Evolutionary conservation across 2,329 filamentous ascomycete species (phyloP), one percentile per base, ranked within the genome.

Genomic region (Torrubiella hemipterigena): DNA sequence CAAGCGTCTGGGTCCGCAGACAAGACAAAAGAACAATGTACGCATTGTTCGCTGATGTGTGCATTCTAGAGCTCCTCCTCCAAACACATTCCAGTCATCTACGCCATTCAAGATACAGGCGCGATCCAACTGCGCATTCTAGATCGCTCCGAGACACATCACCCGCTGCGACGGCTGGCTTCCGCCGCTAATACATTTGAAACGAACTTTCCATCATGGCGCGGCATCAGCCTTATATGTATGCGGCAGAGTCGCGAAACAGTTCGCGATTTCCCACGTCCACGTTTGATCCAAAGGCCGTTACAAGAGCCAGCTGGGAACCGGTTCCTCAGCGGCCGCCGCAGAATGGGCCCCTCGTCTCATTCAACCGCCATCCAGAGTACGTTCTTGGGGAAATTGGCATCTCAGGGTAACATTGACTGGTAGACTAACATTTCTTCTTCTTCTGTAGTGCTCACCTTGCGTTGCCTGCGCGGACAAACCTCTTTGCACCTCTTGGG

Each of bases 361-460:
- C 80, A 37, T 81, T 94, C 64, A 91, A 93, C 54, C 69, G 73
- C 35, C 87, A 94, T 54, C 86, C 87, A 2, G 86, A 95, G 79
- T 85, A 67, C 49, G 75, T 60, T 13, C 16, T 7, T 25, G n/a
- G 30, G 19, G 30, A 16, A 17, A 29, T 29, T 29, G 15, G 15
- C 11, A 12, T 12, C 4, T 12, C 5, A 13, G 17, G 17, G 11
- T 17, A 12, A 21, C 13, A 9, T 29, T 24, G 26, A 17, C 25
- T 16, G 12, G 4, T 18, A 29, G 22, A 20, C 28, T 19, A 17
- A 29, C 24, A 28, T 14, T 16, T 27, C 19, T 7, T 27, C 29
- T 20, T 31, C 30, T 30, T 22, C 13, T 27, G 32, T 40, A 73
- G 69, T 47, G 55, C 76, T 41, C 81, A 81, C 45, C 60, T 70